Evolutionary conservation across 371 early-diverging fungal genomes (phyloP), one percentile per base, ranked within the genome.

Genomic region (Haplosporangium sp.): DNA sequence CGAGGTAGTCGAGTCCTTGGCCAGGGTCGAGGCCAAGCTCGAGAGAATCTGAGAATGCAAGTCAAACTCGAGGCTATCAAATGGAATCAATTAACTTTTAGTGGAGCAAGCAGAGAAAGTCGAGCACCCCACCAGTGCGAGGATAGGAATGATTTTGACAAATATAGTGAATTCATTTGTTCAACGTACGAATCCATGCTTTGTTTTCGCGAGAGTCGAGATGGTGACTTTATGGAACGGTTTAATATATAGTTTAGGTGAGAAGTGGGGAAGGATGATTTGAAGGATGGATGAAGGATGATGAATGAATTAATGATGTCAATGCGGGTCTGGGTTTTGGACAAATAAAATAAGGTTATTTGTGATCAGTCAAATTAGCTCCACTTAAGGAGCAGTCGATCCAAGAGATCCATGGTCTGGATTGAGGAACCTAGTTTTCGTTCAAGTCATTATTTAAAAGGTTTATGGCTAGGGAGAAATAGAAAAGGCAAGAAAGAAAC

Each of bases 1-100:
- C 4, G 82, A 72, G 0, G 82, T 82, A n/a, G 82, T 39, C 15
- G 68, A 34, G 55, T 82, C 79, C 71, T 70, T 78, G 13, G 79
- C 79, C 50, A 78, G 65, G 20, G 74, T 67, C 58, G 82, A 76
- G 58, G 79, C 79, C 2, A 78, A 68, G 19, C 74, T 78, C 64
- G 79, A 71, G 40, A 78, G 70, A 45, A 82, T 82, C 56, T 72
- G 76, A 19, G 82, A 65, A 53, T 82, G 82, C 76, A 82, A 56
- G 52, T 82, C 82, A 65, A 75, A 76, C 39, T 75, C 82, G 20
- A 82, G 8, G 0, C 69, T 64, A 27, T 27, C 27, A 27, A 27
- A 27, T 27, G 27, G 27, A 27, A 27, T 17, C 48, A 20, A 55
- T 55, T 55, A 55, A 55, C 11, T 27, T 27, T 34, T 27, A 42